Base-by-base conservation (phyloP, 2,329 filamentous ascomycete genomes). In the Beauveria sp. region DNA sequence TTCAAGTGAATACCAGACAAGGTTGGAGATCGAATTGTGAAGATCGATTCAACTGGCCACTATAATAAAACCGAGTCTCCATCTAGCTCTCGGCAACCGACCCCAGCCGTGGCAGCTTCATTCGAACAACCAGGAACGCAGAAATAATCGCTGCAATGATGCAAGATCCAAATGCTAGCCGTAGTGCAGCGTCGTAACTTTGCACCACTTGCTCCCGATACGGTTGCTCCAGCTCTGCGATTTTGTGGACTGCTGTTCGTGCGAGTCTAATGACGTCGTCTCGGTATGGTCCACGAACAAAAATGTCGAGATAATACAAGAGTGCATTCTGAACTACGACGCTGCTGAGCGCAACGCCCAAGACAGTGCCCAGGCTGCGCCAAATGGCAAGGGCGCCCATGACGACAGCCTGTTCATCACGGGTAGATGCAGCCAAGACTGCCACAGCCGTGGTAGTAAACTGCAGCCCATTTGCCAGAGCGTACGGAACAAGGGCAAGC, bases 271-370 rank as follows among this genome's bases (percentile, higher is more conserved):
- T 80, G n/a, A 86, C 73, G 52, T 79, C 74, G 0, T 77, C 76
- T 68, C 85, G 88, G 30, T 84, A 76, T 0, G 77, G 75, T 0
- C 84, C 87, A 0, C 77, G 79, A 14, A 92, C 86, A 43, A 81
- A 79, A 12, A 70, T 64, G 5, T 82, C 72, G 4, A 92, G 77
- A 65, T 86, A 87, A n/a, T 78, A 73, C 9, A 82, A 73, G 56
- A 93, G 75, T 0, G 83, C 80, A 67, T 92, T 92, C 74, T 93
- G 89, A 63, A 92, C 76, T 7, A 91, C 82, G 61, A 91, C 79
- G 69, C 86, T 89, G 65, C 85, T 89, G 55, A 81, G 76, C 1
- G 89, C 85, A 51, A 92, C 83, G n/a, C 89, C 89, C 68, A 92
- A 79, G 1, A 92, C 88, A 60, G 81, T 82, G 5, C 89, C 90